A percentile compares a stretch with the other conserved stretches of the same genome.
phyloP scores from a whole-genome alignment of 1,284 basidiomycete genomes.

The Termitomyces sp. region DNA sequence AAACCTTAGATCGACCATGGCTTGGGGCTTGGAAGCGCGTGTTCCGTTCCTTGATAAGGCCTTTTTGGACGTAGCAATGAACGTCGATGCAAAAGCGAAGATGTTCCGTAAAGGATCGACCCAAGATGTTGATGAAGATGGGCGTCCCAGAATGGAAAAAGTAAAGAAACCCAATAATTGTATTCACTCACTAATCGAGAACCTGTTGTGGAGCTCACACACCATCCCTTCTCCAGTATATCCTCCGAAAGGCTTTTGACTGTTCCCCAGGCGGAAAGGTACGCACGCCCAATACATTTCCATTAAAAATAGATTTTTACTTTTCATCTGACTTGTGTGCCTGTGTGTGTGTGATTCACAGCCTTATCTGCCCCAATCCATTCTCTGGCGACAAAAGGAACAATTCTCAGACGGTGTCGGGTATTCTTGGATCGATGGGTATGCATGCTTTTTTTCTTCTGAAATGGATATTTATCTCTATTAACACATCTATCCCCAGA shows the following conservation, averaged over 20 bases:
- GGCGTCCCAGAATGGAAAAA: conserved; percentile 91
- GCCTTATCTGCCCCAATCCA: conserved; percentile 91
- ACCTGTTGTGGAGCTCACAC: background rate
- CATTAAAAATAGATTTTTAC: background rate
- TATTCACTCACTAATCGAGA: background rate
- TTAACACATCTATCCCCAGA: conserved; percentile 32
- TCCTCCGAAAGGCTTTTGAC: conserved; percentile 97
- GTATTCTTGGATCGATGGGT: conserved; percentile 99
- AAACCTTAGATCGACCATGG: conserved; percentile 85
- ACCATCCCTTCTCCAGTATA: conserved; percentile 62
- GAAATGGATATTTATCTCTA: background rate
- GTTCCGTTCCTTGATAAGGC: conserved; percentile 98
- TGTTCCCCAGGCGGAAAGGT: conserved; percentile 80
- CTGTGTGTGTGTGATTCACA: conserved; percentile 27
- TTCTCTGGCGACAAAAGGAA: conserved; percentile 99
- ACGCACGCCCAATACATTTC: conserved; percentile 15
- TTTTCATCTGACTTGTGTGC: too few species aligned
- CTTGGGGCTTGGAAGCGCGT: conserved; percentile 98
- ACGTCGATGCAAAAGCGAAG: conserved; percentile 85
- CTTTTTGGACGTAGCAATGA: conserved; percentile 94
- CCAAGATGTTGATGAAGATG: conserved; percentile 81
- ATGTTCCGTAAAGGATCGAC: conserved; percentile 82
- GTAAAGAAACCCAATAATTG: too few species aligned
- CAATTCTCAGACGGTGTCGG: conserved; percentile 99
- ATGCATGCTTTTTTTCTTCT: conserved; percentile 13